Percentiles rank a stretch among this genome's conserved stretches.
These are phyloP conservation scores for Penicillium sp. DNA, from an alignment of 2,329 filamentous ascomycete species.

Conservation along the genomic window DNA sequence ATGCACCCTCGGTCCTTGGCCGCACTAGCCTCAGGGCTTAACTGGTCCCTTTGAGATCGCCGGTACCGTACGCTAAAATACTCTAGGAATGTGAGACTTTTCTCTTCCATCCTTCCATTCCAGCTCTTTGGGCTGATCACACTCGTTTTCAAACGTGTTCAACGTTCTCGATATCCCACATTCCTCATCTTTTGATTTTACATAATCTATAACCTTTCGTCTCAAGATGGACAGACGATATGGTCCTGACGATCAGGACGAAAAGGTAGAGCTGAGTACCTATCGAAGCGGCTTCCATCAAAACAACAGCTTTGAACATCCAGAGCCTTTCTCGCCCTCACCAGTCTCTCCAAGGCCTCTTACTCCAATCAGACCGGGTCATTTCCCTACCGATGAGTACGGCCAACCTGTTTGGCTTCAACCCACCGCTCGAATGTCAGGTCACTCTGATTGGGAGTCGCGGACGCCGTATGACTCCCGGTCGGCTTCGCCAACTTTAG, in stretches of 20 bases:
- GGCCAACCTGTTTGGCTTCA: slow-evolving; percentile 23
- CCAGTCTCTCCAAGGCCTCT: slow-evolving; percentile 18
- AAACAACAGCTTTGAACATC: slow-evolving; percentile 18
- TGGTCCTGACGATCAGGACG: slow-evolving; percentile 24
- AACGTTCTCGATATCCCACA: slow-evolving; percentile 7
- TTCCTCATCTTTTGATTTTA: neutral
- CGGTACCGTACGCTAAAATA: neutral
- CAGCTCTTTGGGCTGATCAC: slow-evolving; percentile 11
- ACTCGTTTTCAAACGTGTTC: slow-evolving; percentile 16
- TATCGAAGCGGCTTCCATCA: slow-evolving; percentile 14
- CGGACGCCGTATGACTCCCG: slow-evolving; percentile 28
- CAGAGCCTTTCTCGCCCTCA: slow-evolving; percentile 14
- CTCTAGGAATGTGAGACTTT: neutral
- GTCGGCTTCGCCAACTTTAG: slow-evolving; percentile 32
- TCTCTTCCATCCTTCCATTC: slow-evolving; percentile 4
- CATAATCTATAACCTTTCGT: neutral
- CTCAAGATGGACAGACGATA: slow-evolving; percentile 16
- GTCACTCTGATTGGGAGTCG: slow-evolving; percentile 17
- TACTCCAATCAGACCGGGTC: slow-evolving; percentile 24
- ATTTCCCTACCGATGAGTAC: slow-evolving; percentile 24
- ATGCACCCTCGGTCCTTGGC: neutral
- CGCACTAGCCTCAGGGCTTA: slow-evolving; percentile 1
- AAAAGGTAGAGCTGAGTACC: slow-evolving; percentile 28
- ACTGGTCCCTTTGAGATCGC: neutral
- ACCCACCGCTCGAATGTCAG: slow-evolving; percentile 19